A percentile compares a stretch with the other conserved stretches of the same genome.
phyloP scores from a whole-genome alignment of 1,139 yeast species.

The Kazachstania sp. region DNA sequence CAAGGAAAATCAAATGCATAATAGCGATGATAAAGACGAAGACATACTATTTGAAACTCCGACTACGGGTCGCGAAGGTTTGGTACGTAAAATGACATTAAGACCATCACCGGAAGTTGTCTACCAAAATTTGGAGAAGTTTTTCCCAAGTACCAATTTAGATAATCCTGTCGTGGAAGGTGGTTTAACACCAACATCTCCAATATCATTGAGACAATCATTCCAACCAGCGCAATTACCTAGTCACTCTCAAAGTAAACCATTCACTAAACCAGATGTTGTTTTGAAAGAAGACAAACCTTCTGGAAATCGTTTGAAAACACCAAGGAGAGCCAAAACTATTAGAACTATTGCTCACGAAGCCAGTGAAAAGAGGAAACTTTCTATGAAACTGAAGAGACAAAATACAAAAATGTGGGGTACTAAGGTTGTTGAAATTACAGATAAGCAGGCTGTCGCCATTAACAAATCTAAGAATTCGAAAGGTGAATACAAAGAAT shows the following conservation, averaged over 20 bases:
- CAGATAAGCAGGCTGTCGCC: slow-evolving; percentile 51
- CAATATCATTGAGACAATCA: slow-evolving; percentile 1
- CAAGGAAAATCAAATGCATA: neutral
- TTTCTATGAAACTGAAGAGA: slow-evolving; percentile 41
- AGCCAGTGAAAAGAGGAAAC: slow-evolving; percentile 57
- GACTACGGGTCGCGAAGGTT: slow-evolving; percentile 16
- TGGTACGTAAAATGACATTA: slow-evolving; percentile 43
- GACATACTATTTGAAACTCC: neutral
- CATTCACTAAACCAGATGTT: neutral
- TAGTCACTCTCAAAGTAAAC: neutral
- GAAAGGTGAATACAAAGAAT: slow-evolving; percentile 66
- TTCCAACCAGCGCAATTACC: neutral
- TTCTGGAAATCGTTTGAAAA: slow-evolving; percentile 12
- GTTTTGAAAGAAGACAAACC: slow-evolving; percentile 1
- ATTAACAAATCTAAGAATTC: slow-evolving; percentile 40
- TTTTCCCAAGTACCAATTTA: slow-evolving; percentile 86
- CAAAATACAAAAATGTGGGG: slow-evolving; percentile 98
- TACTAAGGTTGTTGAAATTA: slow-evolving; percentile 82
- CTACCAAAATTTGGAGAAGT: slow-evolving; percentile 81
- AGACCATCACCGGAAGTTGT: slow-evolving; percentile 95
- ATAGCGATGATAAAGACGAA: slow-evolving; percentile 8
- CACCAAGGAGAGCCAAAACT: slow-evolving; percentile 61
- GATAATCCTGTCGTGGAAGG: slow-evolving; percentile 89
- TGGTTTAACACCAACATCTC: slow-evolving; percentile 43
- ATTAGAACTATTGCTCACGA: slow-evolving; percentile 89